Conservation (phyloP, 176 grass and related monocot species). For the Aegilops sharonensis region DNA sequence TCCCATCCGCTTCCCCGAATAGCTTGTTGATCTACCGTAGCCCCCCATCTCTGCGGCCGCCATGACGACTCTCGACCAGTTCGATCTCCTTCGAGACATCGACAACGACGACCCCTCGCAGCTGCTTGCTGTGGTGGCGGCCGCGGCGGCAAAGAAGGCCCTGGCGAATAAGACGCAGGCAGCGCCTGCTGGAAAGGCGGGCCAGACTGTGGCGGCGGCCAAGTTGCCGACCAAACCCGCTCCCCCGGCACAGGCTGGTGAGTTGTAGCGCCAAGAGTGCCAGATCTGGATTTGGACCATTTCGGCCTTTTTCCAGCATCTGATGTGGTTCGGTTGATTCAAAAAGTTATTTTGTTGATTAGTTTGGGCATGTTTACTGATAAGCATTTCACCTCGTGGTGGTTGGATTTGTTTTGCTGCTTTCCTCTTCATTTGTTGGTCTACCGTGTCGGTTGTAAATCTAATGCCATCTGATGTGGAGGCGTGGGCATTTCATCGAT, state of each 20-base stretch:
- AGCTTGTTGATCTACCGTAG: neutral
- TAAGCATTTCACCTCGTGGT: neutral
- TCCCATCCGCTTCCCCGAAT: neutral
- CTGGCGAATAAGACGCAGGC: conserved; percentile 35
- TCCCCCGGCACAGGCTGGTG: conserved; percentile 68
- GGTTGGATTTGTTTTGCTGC: too few relatives aligned
- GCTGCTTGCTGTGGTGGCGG: conserved; percentile 40
- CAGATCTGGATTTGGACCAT: conserved; percentile 25
- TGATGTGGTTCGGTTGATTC: neutral
- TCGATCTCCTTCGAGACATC: conserved; percentile 63
- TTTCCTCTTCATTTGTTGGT: too few relatives aligned
- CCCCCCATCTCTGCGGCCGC: neutral
- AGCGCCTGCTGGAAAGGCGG: conserved; percentile 33
- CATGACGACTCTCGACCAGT: conserved; percentile 64
- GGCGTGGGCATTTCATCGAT: neutral
- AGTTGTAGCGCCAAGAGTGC: neutral
- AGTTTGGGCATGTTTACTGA: conserved; percentile 1
- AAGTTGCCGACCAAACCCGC: conserved; percentile 71
- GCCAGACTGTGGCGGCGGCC: conserved; percentile 26
- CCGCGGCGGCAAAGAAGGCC: conserved; percentile 46
- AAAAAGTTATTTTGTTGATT: neutral
- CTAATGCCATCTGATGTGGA: neutral
- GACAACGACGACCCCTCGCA: conserved; percentile 83
- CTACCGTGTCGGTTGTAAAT: neutral
- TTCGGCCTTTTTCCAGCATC: neutral